Evolutionary conservation across 495 filamentous ascomycete genomes (phyloP).

Genomic region (Umbilicaria muhlenbergii): DNA sequence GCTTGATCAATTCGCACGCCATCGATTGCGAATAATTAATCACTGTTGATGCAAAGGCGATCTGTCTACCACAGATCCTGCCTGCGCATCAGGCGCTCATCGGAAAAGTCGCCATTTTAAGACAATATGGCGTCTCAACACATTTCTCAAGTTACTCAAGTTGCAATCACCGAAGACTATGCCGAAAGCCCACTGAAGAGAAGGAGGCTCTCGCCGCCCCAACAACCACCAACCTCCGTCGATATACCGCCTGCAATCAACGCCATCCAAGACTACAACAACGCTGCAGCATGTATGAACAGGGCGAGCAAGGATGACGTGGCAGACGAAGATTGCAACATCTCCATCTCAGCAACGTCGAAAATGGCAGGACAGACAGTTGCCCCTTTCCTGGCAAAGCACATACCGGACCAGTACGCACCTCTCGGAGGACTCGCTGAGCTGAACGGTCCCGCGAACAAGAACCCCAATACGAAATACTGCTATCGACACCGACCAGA

Average conservation of each 20-base stretch:
- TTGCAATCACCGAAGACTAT: too few relatives aligned
- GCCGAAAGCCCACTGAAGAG: conserved; percentile 3
- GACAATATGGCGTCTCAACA: too few relatives aligned
- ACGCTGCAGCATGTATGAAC: background rate
- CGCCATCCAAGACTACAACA: background rate
- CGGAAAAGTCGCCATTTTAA: too few relatives aligned
- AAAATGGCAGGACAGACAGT: conserved; percentile 41
- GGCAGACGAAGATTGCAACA: conserved; percentile 7
- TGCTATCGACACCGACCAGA: conserved; percentile 94
- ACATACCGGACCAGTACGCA: conserved; percentile 74
- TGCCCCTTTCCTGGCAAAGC: conserved; percentile 68
- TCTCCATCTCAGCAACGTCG: conserved; percentile 19
- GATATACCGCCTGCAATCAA: background rate
- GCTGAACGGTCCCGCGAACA: conserved; percentile 20
- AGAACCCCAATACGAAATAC: conserved; percentile 67
- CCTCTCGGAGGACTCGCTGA: conserved; percentile 36
- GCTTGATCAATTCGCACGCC: conserved; percentile 5
- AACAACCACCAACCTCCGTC: background rate
- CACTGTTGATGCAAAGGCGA: background rate
- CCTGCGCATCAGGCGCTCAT: too few relatives aligned
- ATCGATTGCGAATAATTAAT: conserved; percentile 11
- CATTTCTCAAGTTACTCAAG: too few relatives aligned
- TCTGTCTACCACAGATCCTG: background rate
- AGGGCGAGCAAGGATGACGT: background rate
- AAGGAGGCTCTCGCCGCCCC: conserved; percentile 2